A percentile compares a stretch with the other conserved stretches of the same genome.
Conservation (phyloP, 2,329 filamentous ascomycete species). For the Colletotrichum musae region DNA sequence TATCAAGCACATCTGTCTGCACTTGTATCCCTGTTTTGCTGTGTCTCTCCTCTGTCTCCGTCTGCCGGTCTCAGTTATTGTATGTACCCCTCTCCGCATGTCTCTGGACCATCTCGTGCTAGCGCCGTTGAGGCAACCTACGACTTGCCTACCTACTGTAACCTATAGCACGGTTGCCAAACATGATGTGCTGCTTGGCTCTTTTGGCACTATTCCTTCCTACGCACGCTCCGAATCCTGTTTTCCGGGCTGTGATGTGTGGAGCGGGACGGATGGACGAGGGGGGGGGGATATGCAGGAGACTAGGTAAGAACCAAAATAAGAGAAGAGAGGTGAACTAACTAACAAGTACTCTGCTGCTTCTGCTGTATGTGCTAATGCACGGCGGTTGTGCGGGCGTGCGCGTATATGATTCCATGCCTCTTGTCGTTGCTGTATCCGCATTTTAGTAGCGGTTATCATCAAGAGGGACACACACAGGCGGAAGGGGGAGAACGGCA, state of each 20-base stretch:
- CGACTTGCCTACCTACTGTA: no score
- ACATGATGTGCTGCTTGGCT: not conserved
- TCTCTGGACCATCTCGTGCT: no score
- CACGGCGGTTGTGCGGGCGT: not conserved
- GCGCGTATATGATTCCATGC: not conserved
- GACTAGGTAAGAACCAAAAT: not conserved
- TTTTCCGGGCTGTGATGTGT: constrained; percentile 13
- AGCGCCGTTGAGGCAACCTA: no score
- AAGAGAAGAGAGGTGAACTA: not conserved
- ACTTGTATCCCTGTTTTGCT: no score
- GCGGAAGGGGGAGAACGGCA: no score
- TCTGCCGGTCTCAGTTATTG: no score
- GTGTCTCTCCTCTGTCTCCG: no score
- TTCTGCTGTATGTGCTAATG: not conserved
- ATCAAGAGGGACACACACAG: no score
- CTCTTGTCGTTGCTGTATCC: not conserved
- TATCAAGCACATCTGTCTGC: no score
- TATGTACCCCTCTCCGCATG: no score
- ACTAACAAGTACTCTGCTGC: no score
- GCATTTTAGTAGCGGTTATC: no score
- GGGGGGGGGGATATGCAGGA: not conserved
- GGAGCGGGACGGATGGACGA: not conserved
- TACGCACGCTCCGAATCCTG: not conserved
- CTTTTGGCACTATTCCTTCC: not conserved
- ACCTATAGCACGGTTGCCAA: not conserved